Evolutionary conservation across 2,329 filamentous ascomycete genomes (phyloP).

Genomic region (Colletotrichum filicis): DNA sequence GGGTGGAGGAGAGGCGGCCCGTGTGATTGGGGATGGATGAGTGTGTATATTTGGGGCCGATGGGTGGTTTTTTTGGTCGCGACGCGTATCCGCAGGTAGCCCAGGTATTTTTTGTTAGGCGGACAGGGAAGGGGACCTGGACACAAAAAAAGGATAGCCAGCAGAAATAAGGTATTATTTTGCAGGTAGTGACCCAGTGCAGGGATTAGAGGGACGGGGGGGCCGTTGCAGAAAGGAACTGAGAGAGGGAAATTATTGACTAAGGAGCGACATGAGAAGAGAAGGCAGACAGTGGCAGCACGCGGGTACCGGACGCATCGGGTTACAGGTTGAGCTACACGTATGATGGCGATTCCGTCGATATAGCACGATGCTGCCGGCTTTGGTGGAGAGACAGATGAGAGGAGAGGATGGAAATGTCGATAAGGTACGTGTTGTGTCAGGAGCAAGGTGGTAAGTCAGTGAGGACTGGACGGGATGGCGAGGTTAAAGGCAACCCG

Average conservation of each 20-base stretch:
- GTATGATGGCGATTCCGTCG: constrained; percentile 8
- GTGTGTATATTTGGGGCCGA: constrained; percentile 23
- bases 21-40: constrained; percentile 32
- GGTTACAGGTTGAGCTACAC: constrained; percentile 21
- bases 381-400: neutral
- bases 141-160: neutral
- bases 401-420: constrained; percentile 1
- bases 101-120: constrained; percentile 21
- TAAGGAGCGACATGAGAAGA: constrained; percentile 37
- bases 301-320: constrained; percentile 35
- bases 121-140: neutral
- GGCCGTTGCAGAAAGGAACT: constrained; percentile 28
- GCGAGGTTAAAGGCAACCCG: constrained; percentile 8
- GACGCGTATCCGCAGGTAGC: constrained; percentile 1
- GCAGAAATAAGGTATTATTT: constrained; percentile 34
- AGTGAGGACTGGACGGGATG: constrained; percentile 17
- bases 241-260: constrained; percentile 31
- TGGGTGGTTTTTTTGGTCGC: constrained; percentile 28
- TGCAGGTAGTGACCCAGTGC: constrained; percentile 15
- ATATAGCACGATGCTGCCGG: constrained; percentile 1
- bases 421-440: constrained; percentile 18
- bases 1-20: constrained; percentile 32
- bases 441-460: constrained; percentile 18
- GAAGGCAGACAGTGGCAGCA: constrained; percentile 12
- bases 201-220: constrained; percentile 29